Evolutionary conservation across 2,329 filamentous ascomycete species (phyloP), one percentile per base, ranked within the genome.

Genomic region (Stromatinia cepivora): DNA sequence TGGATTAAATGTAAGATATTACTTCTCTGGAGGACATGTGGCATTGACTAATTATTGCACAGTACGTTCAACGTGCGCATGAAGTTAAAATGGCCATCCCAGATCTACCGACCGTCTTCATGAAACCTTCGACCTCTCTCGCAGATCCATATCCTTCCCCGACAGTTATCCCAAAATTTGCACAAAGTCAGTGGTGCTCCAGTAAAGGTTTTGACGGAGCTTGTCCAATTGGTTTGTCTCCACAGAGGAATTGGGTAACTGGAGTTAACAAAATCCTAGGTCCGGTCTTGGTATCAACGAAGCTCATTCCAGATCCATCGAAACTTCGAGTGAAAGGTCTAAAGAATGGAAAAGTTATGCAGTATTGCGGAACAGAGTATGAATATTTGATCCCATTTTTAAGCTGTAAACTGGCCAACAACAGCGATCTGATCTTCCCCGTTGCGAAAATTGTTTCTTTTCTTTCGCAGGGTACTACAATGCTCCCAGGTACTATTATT

Each of bases 141-240:
- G 73, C 74, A 36, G 72, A 76, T 66, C 76, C 76, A 34, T 77
- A 72, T 48, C 76, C 75, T 53, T 78, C 80, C 4, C 79, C 82
- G 10, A 81, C 81, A 0, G 72, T 82, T 22, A 79, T 85, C 25
- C 83, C 84, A 1, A 82, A 82, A 66, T 80, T 81, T 57, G 82
- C 80, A 8, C 81, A 82, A 69, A 80, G 77, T 62, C 84, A 85
- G 70, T 85, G 83, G 83, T 81, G 81, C 62, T 85, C 81, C 70
- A 82, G 81, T 36, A 85, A 85, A 73, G 82, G 83, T 0, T 84
- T 84, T 66, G 84, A 85, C 72, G 81, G 80, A 17, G 78, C 81
- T 13, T 84, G 82, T 71, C 83, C 83, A 0, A 78, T 85, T 67
- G 83, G 70, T 71, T 82, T 77, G 70, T 46, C 74, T 34, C 17